phyloP scores from a whole-genome alignment of 148 eudicot genomes.

The Rhododendron vialii region DNA sequence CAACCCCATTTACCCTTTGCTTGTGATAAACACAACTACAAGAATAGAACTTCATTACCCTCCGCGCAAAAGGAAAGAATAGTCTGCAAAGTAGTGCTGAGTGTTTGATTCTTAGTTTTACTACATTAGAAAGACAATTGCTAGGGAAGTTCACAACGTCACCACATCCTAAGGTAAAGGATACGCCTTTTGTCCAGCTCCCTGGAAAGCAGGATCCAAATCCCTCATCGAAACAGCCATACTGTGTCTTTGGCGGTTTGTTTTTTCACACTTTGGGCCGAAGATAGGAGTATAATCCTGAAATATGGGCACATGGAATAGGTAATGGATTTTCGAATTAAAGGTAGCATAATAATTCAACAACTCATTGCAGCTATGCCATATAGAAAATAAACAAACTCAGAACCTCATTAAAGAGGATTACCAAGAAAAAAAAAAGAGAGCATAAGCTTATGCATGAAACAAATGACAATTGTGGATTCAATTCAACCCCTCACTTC shows the following conservation, averaged over 20 bases:
- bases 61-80: not conserved
- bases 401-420: not conserved
- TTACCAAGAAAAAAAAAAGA: not conserved
- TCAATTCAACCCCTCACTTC: not conserved
- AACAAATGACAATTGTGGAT: not conserved
- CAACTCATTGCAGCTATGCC: not conserved
- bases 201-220: slow-evolving; percentile 90
- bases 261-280: slow-evolving; percentile 3
- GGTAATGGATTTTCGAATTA: slow-evolving; percentile 1
- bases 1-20: not conserved
- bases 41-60: not conserved
- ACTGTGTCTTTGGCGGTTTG: slow-evolving; percentile 9
- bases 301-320: slow-evolving; percentile 13
- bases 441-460: slow-evolving; percentile 1
- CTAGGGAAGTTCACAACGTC: not conserved
- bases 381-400: not conserved
- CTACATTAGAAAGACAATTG: not conserved
- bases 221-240: slow-evolving; percentile 91
- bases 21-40: not conserved
- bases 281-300: slow-evolving; percentile 24
- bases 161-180: slow-evolving; percentile 36
- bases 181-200: slow-evolving; percentile 98
- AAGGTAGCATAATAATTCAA: slow-evolving; percentile 13
- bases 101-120: not conserved
- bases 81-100: not conserved